Percentiles rank a stretch among this genome's conserved stretches.
Evolutionary conservation across 352 stramenopile genomes (phyloP).

Genomic region (Pythium insidiosum): DNA sequence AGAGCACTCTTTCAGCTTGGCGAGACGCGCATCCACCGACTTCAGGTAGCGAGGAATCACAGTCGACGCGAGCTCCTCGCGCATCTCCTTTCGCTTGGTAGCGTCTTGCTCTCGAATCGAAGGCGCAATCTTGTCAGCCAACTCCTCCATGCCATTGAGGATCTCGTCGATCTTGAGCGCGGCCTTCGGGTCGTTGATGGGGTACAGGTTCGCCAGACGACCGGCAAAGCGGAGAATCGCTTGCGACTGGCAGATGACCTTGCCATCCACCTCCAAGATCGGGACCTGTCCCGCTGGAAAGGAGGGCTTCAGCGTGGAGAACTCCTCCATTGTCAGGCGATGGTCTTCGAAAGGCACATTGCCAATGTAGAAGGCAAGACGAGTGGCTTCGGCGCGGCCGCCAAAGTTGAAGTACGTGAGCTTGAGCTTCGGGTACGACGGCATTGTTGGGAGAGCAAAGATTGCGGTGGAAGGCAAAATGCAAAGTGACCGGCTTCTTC

Average conservation of each 20-base stretch:
- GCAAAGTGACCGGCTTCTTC: no score
- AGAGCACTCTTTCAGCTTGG: constrained; percentile 15
- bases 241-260: constrained; percentile 20
- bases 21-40: constrained; percentile 20
- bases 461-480: background rate
- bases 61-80: constrained; percentile 18
- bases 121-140: constrained; percentile 11
- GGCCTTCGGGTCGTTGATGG: constrained; percentile 17
- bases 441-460: constrained; percentile 1
- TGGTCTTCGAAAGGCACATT: constrained; percentile 31
- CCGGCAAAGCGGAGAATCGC: constrained; percentile 31
- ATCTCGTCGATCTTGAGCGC: constrained; percentile 26
- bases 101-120: constrained; percentile 20
- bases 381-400: constrained; percentile 23
- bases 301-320: constrained; percentile 16
- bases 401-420: constrained; percentile 32
- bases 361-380: constrained; percentile 22
- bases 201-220: constrained; percentile 25
- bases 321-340: constrained; percentile 21
- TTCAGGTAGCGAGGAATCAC: constrained; percentile 19
- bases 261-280: constrained; percentile 21
- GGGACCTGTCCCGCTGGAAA: constrained; percentile 26
- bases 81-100: constrained; percentile 26
- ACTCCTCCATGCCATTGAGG: constrained; percentile 19
- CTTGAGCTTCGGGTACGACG: constrained; percentile 16